Evolutionary conservation across 129 eudicot genomes (phyloP).

Genomic region (Heracleum sosnowskyi): DNA sequence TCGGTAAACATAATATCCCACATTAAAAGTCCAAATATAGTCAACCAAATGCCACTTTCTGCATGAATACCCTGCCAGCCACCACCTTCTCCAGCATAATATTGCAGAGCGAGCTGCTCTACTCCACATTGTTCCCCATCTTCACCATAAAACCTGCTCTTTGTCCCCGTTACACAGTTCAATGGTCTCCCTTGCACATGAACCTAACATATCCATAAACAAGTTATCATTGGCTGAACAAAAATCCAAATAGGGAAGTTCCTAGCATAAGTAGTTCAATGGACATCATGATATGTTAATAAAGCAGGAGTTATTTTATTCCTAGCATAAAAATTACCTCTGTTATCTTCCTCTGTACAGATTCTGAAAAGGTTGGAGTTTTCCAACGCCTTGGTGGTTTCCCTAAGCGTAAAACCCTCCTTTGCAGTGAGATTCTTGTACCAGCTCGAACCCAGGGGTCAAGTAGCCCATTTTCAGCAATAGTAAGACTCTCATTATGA

Average conservation of each 20-base stretch:
- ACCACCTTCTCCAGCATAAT: conserved; percentile 95
- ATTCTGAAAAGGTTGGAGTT: conserved; percentile 59
- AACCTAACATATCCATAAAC: conserved; percentile 31
- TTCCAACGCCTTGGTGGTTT: conserved; percentile 97
- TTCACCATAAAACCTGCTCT: conserved; percentile 85
- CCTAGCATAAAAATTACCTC: conserved; percentile 68
- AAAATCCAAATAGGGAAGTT: neutral
- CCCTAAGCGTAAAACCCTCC: conserved; percentile 77
- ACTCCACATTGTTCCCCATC: conserved; percentile 97
- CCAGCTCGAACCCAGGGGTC: conserved; percentile 98
- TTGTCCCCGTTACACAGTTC: conserved; percentile 54
- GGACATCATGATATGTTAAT: neutral
- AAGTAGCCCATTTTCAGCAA: conserved; percentile 68
- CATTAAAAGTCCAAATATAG: conserved; percentile 80
- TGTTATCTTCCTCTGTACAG: conserved; percentile 68
- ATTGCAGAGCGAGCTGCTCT: conserved; percentile 82
- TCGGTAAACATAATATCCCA: conserved; percentile 91
- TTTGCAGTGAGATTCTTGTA: conserved; percentile 71
- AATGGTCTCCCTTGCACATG: conserved; percentile 82
- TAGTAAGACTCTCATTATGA: conserved; percentile 63
- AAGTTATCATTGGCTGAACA: conserved; percentile 11
- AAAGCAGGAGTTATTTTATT: too few relatives aligned
- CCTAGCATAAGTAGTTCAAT: conserved; percentile 1
- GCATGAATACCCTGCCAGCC: conserved; percentile 91
- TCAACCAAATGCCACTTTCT: conserved; percentile 90